Percentiles rank a stretch among this genome's conserved stretches.
These are phyloP conservation scores for Chalciporus piperatus DNA, from an alignment of 768 basidiomycete genomes.

Conservation along the genomic window DNA sequence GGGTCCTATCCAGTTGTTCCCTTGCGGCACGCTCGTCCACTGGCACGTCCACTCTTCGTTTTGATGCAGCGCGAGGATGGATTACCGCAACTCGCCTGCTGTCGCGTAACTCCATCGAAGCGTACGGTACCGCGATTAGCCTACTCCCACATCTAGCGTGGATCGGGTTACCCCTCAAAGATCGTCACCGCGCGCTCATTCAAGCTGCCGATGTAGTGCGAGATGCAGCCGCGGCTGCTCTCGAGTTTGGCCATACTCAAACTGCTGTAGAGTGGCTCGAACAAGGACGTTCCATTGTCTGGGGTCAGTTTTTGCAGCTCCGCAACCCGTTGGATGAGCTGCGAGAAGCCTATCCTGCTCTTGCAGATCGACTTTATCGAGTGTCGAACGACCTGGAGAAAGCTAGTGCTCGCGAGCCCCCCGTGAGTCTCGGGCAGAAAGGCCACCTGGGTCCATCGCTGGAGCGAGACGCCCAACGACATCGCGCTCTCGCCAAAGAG, in stretches of 20 bases:
- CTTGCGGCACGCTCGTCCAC: background rate
- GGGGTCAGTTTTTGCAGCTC: conserved; percentile 6
- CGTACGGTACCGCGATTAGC: conserved; percentile 11
- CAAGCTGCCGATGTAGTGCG: conserved; percentile 7
- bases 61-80: background rate
- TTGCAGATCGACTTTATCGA: background rate
- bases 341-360: background rate
- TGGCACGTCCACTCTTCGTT: background rate
- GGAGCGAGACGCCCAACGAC: conserved; percentile 15
- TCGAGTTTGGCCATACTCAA: conserved; percentile 1
- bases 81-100: background rate
- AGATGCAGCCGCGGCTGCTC: conserved; percentile 17
- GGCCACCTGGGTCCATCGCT: background rate
- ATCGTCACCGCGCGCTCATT: conserved; percentile 13
- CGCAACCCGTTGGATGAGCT: conserved; percentile 3
- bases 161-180: conserved; percentile 8
- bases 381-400: conserved; percentile 1
- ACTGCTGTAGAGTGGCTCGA: conserved; percentile 4
- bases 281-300: conserved; percentile 3
- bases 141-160: conserved; percentile 11
- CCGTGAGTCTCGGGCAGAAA: background rate
- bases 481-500: conserved; percentile 11
- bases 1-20: background rate
- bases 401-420: background rate
- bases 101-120: conserved; percentile 7